Evolutionary conservation across 2,329 filamentous ascomycete species (phyloP).

Genomic region (Colletotrichum falcatum): DNA sequence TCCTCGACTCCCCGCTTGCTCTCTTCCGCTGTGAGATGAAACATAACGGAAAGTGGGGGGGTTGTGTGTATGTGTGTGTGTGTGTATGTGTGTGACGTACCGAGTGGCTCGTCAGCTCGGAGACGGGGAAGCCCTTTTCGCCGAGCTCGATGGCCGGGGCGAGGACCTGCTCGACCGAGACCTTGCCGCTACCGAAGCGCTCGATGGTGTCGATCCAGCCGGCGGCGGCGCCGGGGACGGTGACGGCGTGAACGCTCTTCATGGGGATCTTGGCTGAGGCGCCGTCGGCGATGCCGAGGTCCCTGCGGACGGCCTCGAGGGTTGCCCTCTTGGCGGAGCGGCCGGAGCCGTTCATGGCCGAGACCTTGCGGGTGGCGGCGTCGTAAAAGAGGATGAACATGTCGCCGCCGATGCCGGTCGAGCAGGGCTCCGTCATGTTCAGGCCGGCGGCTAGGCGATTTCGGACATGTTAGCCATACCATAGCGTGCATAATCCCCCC

Average conservation of each 20-base stretch:
- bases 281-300: conserved; percentile 73
- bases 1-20: background rate
- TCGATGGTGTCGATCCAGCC: conserved; percentile 94
- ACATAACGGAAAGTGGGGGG: background rate
- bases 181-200: conserved; percentile 88
- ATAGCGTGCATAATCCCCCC: background rate
- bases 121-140: conserved; percentile 91
- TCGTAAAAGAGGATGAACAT: conserved; percentile 97
- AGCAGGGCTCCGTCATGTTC: conserved; percentile 93
- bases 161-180: conserved; percentile 82
- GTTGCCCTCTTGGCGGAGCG: conserved; percentile 77
- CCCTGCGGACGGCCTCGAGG: conserved; percentile 76
- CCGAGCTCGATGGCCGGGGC: conserved; percentile 86
- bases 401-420: conserved; percentile 95
- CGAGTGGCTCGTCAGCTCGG: conserved; percentile 77
- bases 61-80: too few species aligned
- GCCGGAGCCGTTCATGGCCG: conserved; percentile 93
- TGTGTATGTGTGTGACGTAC: conserved; percentile 61
- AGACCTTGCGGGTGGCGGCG: conserved; percentile 82
- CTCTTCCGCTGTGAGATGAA: too few species aligned
- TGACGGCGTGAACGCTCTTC: conserved; percentile 82
- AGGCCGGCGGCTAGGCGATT: conserved; percentile 80
- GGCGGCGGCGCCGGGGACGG: conserved; percentile 89
- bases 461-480: conserved; percentile 11
- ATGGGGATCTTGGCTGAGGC: conserved; percentile 74